Conservation (phyloP, 371 early-diverging fungal species). For the Mortierella sp. region DNA sequence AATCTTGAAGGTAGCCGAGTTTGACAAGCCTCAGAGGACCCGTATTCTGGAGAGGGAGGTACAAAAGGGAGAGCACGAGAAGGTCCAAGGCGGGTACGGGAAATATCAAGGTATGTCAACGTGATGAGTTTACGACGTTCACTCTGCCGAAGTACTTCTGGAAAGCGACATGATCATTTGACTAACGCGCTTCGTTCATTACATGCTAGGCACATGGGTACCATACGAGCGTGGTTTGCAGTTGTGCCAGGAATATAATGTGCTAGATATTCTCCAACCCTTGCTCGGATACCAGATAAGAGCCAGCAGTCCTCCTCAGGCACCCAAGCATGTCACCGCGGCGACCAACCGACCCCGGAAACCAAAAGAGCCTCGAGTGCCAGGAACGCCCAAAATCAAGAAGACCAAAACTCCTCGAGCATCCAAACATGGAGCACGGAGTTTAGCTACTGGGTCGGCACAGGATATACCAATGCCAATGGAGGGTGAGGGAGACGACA, state of each 20-base stretch:
- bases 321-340: constrained; percentile 66
- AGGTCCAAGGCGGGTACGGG: constrained; percentile 96
- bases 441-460: constrained; percentile 25
- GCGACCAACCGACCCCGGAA: constrained; percentile 49
- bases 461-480: not conserved
- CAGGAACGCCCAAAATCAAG: constrained; percentile 54
- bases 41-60: constrained; percentile 92
- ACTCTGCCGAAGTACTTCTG: not conserved
- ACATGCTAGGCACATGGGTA: constrained; percentile 74
- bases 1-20: constrained; percentile 92
- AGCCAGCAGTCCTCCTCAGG: constrained; percentile 61
- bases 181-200: not conserved
- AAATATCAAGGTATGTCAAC: constrained; percentile 91
- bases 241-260: constrained; percentile 64
- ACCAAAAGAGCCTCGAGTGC: constrained; percentile 33
- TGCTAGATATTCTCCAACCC: constrained; percentile 58
- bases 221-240: constrained; percentile 86
- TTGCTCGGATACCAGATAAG: constrained; percentile 59
- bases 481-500: constrained; percentile 30
- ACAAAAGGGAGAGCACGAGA: constrained; percentile 85
- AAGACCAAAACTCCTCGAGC: constrained; percentile 21
- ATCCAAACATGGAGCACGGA: constrained; percentile 18
- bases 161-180: not conserved
- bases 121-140: not conserved
- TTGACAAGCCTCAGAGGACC: constrained; percentile 91